phyloP scores from a whole-genome alignment of 805 yeast genomes.

The Vanderwaltozyma verrucispora region DNA sequence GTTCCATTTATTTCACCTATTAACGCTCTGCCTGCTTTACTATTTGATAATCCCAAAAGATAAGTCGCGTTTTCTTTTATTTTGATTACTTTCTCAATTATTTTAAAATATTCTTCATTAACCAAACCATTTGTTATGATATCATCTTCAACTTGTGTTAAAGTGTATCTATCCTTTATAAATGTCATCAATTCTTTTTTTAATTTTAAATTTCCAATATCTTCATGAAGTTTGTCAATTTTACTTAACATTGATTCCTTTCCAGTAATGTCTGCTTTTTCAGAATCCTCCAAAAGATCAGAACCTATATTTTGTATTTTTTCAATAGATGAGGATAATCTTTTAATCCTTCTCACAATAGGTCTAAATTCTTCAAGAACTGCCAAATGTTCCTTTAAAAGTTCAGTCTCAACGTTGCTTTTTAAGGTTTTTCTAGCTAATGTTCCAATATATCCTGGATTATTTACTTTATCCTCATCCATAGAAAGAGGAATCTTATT shows the following conservation, averaged over 20 bases:
- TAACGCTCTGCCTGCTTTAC: conserved; percentile 52
- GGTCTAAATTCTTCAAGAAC: conserved; percentile 37
- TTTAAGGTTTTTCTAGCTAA: conserved; percentile 50
- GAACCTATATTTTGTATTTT: conserved; percentile 12
- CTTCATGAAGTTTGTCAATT: conserved; percentile 10
- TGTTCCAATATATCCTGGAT: conserved; percentile 41
- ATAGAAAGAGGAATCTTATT: conserved; percentile 18
- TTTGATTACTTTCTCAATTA: conserved; percentile 48
- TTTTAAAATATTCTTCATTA: conserved; percentile 46
- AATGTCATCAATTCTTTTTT: conserved; percentile 43
- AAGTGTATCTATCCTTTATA: conserved; percentile 52
- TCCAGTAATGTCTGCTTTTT: conserved; percentile 22
- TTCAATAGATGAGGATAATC: conserved; percentile 20
- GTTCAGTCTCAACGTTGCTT: conserved; percentile 49
- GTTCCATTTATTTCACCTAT: conserved; percentile 46
- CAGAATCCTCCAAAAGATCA: conserved; percentile 7
- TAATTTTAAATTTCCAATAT: conserved; percentile 21
- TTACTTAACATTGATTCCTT: conserved; percentile 6
- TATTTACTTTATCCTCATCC: conserved; percentile 34
- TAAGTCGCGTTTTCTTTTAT: conserved; percentile 62
- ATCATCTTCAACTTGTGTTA: conserved; percentile 64
- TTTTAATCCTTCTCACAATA: conserved; percentile 34
- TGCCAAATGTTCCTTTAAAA: conserved; percentile 45
- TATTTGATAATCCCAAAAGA: conserved; percentile 59
- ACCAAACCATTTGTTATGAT: conserved; percentile 35